A percentile compares a stretch with the other conserved stretches of the same genome.
phyloP scores from a whole-genome alignment of 2,329 filamentous ascomycete genomes.

The Venturiaceae sp. region DNA sequence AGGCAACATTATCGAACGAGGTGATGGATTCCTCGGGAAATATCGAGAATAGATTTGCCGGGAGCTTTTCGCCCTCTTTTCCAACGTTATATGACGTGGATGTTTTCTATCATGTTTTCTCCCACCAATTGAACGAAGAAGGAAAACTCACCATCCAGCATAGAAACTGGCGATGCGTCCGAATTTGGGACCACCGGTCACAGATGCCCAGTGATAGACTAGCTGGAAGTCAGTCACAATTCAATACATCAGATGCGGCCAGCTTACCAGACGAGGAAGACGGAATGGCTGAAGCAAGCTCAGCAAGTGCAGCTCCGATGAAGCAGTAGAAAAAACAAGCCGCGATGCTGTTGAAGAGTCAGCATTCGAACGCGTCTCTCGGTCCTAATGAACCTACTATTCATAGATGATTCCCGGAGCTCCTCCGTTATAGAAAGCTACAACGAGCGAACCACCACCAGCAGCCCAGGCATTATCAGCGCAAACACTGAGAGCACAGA shows the following conservation, averaged over 20 bases:
- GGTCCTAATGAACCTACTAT: neutral
- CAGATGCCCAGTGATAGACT: neutral
- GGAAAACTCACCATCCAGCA: neutral
- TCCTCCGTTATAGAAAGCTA: neutral
- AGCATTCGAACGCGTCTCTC: slow-evolving; percentile 22
- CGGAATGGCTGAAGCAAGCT: slow-evolving; percentile 36
- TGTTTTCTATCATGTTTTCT: too few species aligned
- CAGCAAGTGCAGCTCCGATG: neutral
- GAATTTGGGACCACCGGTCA: neutral
- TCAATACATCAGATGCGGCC: slow-evolving; percentile 12
- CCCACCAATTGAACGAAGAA: neutral
- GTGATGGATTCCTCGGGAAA: too few species aligned
- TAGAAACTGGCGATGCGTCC: slow-evolving; percentile 4
- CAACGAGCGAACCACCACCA: slow-evolving; percentile 23
- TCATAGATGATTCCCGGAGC: neutral
- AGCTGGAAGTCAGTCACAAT: slow-evolving; percentile 33
- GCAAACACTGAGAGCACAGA: slow-evolving; percentile 33
- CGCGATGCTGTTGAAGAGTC: slow-evolving; percentile 30
- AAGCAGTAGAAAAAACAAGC: slow-evolving; percentile 3
- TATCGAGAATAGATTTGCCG: too few species aligned
- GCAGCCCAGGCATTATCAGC: slow-evolving; percentile 34
- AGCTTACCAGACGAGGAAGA: slow-evolving; percentile 43
- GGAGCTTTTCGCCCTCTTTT: too few species aligned
- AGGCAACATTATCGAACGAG: too few species aligned
- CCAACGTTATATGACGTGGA: too few species aligned